A percentile compares a stretch with the other conserved stretches of the same genome.
phyloP scores from a whole-genome alignment of 1,139 yeast genomes.

The Nakaseomyces glabratus region DNA sequence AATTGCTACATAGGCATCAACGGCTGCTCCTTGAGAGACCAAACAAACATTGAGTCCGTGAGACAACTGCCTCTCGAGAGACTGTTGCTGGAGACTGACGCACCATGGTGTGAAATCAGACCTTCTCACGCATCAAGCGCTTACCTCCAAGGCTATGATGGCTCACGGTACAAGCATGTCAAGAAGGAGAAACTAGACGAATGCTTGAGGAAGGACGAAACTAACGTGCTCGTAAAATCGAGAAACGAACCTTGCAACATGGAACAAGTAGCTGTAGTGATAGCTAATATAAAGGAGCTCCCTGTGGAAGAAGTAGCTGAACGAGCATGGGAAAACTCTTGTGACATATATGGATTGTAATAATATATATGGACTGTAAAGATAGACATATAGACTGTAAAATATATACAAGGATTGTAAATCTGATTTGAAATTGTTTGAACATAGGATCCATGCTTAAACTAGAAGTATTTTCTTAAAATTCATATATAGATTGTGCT shows the following conservation, averaged over 20 bases:
- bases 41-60: constrained; percentile 63
- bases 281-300: constrained; percentile 48
- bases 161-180: constrained; percentile 18
- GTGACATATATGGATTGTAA: constrained; percentile 41
- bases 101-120: constrained; percentile 97
- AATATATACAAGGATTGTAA: too few relatives aligned
- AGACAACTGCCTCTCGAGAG: constrained; percentile 54
- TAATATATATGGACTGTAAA: too few relatives aligned
- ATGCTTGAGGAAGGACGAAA: constrained; percentile 15
- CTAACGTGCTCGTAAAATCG: constrained; percentile 52
- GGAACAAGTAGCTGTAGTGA: constrained; percentile 70
- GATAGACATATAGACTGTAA: too few relatives aligned
- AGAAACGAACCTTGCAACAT: constrained; percentile 88
- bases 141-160: constrained; percentile 33
- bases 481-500: too few relatives aligned
- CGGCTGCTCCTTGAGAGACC: constrained; percentile 83
- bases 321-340: constrained; percentile 55
- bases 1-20: constrained; percentile 68
- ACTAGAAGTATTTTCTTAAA: too few relatives aligned
- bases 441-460: too few relatives aligned
- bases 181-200: constrained; percentile 25
- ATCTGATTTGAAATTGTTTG: too few relatives aligned
- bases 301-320: constrained; percentile 49
- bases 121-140: constrained; percentile 70
- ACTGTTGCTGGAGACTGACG: constrained; percentile 84